These are phyloP conservation scores for Eucalyptus polybractea DNA, from an alignment of 345 rosid genomes.

Conservation along the genomic window DNA sequence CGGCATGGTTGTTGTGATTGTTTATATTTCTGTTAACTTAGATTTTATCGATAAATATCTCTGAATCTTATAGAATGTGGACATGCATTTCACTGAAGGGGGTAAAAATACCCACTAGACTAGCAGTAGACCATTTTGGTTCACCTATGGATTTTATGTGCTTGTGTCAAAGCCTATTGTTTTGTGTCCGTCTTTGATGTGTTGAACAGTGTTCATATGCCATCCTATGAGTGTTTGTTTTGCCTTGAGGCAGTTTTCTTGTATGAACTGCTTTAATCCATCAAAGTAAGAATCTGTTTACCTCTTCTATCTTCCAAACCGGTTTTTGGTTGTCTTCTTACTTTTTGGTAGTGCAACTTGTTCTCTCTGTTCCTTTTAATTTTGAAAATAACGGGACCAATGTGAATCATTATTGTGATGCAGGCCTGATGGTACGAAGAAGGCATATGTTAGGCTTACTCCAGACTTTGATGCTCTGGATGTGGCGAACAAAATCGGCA, in stretches of 20 bases:
- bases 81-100: neutral
- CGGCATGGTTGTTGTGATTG: neutral
- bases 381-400: neutral
- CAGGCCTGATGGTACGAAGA: constrained; percentile 90
- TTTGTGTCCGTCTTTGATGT: neutral
- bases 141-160: neutral
- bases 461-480: constrained; percentile 92
- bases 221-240: neutral
- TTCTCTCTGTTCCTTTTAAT: neutral
- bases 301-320: neutral
- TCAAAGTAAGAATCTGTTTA: neutral
- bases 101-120: neutral
- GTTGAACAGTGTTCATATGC: neutral
- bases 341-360: neutral
- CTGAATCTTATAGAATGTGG: neutral
- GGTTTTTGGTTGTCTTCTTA: neutral
- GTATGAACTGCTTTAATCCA: neutral
- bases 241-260: neutral
- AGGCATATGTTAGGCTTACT: constrained; percentile 85
- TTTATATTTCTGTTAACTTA: neutral
- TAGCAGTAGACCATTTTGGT: neutral
- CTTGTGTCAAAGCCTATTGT: neutral
- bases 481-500: constrained; percentile 96
- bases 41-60: neutral
- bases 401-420: neutral